Base-by-base conservation (phyloP, 306 rosid species). In the Mimosa bimucronata region DNA sequence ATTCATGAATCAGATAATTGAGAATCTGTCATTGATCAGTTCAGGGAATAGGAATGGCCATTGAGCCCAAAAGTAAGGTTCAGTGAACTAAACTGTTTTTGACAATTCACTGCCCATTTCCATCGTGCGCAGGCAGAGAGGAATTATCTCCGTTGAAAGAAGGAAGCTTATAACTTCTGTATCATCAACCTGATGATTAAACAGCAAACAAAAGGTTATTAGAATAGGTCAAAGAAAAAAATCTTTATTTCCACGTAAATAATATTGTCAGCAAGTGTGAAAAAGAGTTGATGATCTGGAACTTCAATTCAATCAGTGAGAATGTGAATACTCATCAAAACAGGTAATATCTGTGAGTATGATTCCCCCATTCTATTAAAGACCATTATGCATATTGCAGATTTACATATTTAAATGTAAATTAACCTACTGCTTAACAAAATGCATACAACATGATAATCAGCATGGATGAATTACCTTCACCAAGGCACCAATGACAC, bases 81-180 rank as follows among this genome's bases (percentile, higher is more conserved):
- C 87, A 66, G 79, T 73, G 80, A 34, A 91, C 97, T 89, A 88
- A 88, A 92, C 97, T 82, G 98, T 92, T 92, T 95, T 95, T 80
- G 98, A 94, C 73, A 94, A 82, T 79, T 94, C 98, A 72, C 97
- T 94, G 23, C 97, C 98, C 97, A 92, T 92, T 87, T 94, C 98
- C 98, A 94, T 94, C 5, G 98, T 94, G 55, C 97, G 97, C 58
- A 94, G 76, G 86, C 97, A 94, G 83, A 94, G 78, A 1, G 98
- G 98, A 79, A 92, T 94, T 74, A 94, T 94, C 85, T 94, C 98
- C 1, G 97, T 94, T 3, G 97, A 92, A 67, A 94, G 95, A 75
- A 94, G 97, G 86, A 92, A 94, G 75, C 95, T 94, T 66, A 94
- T 94, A 67, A 92, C 97, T 79, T 91, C 94, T 8, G 97, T 91